Base-by-base conservation (phyloP, 805 yeast species). In the Cyberlindnera saturnus region DNA sequence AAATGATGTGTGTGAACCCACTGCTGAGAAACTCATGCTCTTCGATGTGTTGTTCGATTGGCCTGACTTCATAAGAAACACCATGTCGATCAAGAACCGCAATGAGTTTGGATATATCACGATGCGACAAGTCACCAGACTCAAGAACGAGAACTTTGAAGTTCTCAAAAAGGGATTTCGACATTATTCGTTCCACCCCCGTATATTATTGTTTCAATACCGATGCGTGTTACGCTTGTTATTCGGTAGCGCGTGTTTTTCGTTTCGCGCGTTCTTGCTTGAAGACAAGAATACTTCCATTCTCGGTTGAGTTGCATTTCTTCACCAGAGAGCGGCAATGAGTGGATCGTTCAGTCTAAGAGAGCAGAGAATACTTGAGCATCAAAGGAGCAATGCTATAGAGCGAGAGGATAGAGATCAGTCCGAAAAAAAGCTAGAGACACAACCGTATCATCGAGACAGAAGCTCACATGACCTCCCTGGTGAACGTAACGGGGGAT, bases 1-100 rank as follows among this genome's bases (percentile, higher is more conserved):
- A 63, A 14, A 86, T 69, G 16, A 86, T 63, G 54, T 81, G 81
- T 9, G 74, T 65, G 35, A 53, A 56, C 36, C 48, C 52, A 1
- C 31, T 17, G 6, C 47, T 43, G 23, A 50, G 44, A 28, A 59
- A 51, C 16, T 52, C 53, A 34, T 59, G 48, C 39, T 44, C 28
- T 3, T 51, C 47, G 19, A 59, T 56, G 18, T 51, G 47, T 26
- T 52, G 49, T 18, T 50, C 52, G 26, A 45, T 46, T 17, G 41
- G 45, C 23, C 29, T 41, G 19, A 62, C 40, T 1, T 55, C 53
- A 6, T 49, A 49, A 1, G 48, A 48, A 8, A 63, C 69, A 5
- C 51, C 52, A 42, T 64, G 46, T 19, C 40, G 38, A 26, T 52
- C 44, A 20, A 67, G 49, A 3, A 59, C 38, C 6, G 45, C 26